phyloP scores from a whole-genome alignment of 1,284 basidiomycete species.

The Naganishia cerealis region DNA sequence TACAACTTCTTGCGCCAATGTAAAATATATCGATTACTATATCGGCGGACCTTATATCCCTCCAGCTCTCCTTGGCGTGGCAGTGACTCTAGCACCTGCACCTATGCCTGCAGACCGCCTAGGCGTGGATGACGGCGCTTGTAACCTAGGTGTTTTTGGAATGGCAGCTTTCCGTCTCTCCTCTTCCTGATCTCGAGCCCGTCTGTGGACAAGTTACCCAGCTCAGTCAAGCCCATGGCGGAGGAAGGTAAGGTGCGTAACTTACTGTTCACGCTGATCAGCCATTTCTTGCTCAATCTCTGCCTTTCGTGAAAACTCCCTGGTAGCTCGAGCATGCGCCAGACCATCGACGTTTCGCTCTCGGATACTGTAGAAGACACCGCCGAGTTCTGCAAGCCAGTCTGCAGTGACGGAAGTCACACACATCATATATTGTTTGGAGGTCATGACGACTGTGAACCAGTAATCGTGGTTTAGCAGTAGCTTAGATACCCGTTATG shows the following conservation, averaged over 20 bases:
- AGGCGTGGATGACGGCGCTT: constrained; percentile 68
- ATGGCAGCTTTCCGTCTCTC: constrained; percentile 64
- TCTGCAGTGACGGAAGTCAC: constrained; percentile 92
- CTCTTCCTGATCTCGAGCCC: constrained; percentile 60
- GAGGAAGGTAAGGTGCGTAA: constrained; percentile 35
- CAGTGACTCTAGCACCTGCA: constrained; percentile 63
- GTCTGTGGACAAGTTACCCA: constrained; percentile 33
- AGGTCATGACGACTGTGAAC: constrained; percentile 73
- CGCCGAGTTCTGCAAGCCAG: constrained; percentile 90
- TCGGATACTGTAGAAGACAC: constrained; percentile 90
- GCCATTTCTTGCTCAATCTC: constrained; percentile 86
- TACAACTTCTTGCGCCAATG: not conserved
- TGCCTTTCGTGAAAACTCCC: constrained; percentile 83
- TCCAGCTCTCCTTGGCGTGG: constrained; percentile 56
- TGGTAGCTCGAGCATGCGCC: constrained; percentile 68
- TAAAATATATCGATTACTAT: not conserved
- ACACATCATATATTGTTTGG: constrained; percentile 92
- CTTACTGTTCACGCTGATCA: constrained; percentile 78
- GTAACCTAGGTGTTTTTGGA: constrained; percentile 66
- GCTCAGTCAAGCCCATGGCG: constrained; percentile 1
- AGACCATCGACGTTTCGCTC: constrained; percentile 89
- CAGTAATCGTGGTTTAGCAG: not conserved
- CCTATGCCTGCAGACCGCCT: constrained; percentile 65
- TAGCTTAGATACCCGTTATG: constrained; percentile 27
- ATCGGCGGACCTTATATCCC: constrained; percentile 42